Evolutionary conservation across 1,284 basidiomycete species (phyloP).

Genomic region (Jaminaea rosea): DNA sequence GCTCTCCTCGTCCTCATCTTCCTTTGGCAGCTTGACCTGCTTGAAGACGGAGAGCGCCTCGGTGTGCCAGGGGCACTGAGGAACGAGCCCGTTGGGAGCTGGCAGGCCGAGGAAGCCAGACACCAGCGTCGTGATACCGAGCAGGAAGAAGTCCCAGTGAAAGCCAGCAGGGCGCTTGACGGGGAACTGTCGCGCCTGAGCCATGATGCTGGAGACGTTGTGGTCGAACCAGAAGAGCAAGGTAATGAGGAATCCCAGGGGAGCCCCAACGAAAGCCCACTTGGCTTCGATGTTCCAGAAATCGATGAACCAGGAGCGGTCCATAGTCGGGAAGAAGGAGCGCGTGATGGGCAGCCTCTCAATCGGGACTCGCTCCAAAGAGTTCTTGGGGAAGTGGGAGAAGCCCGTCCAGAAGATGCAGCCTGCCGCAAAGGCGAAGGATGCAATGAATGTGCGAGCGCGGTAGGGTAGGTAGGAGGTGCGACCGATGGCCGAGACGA

Average conservation of each 20-base stretch:
- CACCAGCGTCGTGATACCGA: conserved; percentile 85
- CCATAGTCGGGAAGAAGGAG: conserved; percentile 56
- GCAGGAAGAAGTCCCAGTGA: conserved; percentile 64
- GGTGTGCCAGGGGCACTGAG: conserved; percentile 91
- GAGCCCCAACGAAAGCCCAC: conserved; percentile 73
- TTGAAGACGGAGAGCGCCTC: conserved; percentile 72
- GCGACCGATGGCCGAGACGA: conserved; percentile 28
- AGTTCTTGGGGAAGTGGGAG: conserved; percentile 45
- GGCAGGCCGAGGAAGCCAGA: conserved; percentile 82
- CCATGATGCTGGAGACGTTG: conserved; percentile 69
- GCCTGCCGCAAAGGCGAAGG: conserved; percentile 48
- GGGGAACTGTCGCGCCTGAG: conserved; percentile 82
- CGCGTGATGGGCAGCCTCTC: conserved; percentile 44
- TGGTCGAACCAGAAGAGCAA: conserved; percentile 52
- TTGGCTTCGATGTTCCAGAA: conserved; percentile 85
- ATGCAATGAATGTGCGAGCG: conserved; percentile 43
- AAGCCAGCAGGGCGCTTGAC: conserved; percentile 85
- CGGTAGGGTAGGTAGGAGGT: conserved; percentile 46
- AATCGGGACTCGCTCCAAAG: conserved; percentile 29
- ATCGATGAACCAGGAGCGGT: conserved; percentile 71
- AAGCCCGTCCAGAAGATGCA: conserved; percentile 50
- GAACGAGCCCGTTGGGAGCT: conserved; percentile 83
- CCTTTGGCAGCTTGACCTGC: conserved; percentile 28
- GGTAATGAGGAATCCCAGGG: conserved; percentile 53
- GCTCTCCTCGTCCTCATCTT: conserved; percentile 9